A percentile compares a stretch with the other conserved stretches of the same genome.
phyloP scores from a whole-genome alignment of 2,329 filamentous ascomycete species.

The Rasamsonia emersonii region DNA sequence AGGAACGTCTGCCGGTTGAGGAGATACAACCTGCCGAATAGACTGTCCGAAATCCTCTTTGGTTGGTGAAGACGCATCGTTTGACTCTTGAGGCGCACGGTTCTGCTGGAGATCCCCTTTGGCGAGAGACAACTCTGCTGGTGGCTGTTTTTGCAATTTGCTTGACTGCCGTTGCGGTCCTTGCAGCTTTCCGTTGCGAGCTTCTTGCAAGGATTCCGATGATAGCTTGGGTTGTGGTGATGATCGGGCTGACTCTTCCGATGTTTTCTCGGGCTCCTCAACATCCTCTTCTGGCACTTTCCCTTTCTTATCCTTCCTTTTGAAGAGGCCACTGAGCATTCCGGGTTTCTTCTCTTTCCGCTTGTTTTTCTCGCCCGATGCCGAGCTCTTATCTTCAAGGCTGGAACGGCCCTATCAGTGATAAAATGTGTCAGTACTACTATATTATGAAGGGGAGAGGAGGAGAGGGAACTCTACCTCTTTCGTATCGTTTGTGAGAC shows the following conservation, averaged over 20 bases:
- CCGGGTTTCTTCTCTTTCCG: constrained; percentile 63
- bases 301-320: constrained; percentile 55
- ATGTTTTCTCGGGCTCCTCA: constrained; percentile 51
- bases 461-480: constrained; percentile 23
- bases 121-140: constrained; percentile 29
- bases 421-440: constrained; percentile 14
- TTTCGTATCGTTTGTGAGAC: constrained; percentile 25
- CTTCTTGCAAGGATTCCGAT: constrained; percentile 33
- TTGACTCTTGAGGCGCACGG: constrained; percentile 13
- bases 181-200: constrained; percentile 21
- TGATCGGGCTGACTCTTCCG: constrained; percentile 47
- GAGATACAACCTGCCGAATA: constrained; percentile 28
- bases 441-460: neutral
- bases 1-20: constrained; percentile 17
- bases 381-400: constrained; percentile 65
- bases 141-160: constrained; percentile 63
- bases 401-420: constrained; percentile 51
- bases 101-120: constrained; percentile 34
- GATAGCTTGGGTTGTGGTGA: constrained; percentile 38
- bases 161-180: constrained; percentile 49
- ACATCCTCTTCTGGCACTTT: constrained; percentile 39
- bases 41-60: constrained; percentile 19
- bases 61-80: constrained; percentile 12
- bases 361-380: constrained; percentile 54
- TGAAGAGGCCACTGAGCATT: constrained; percentile 63